Evolutionary conservation across 1,284 basidiomycete species (phyloP).

Genomic region (Malassezia sympodialis): DNA sequence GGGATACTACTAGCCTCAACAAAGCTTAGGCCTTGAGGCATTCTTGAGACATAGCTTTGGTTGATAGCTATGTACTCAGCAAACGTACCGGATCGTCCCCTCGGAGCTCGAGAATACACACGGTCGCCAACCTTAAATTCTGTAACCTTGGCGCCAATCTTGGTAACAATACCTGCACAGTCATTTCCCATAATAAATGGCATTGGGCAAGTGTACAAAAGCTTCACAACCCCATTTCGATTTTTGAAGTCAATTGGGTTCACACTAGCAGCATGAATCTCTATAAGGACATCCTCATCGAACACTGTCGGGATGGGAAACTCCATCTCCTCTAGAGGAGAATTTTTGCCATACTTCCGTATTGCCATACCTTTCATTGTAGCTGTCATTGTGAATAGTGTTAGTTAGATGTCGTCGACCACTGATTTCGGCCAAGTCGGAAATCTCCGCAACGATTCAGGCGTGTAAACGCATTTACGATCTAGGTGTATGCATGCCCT

Average conservation of each 20-base stretch:
- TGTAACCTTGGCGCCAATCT: neutral
- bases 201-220: neutral
- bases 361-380: neutral
- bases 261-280: constrained; percentile 1
- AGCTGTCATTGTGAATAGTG: neutral
- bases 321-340: neutral
- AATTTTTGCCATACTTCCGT: neutral
- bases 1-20: constrained; percentile 57
- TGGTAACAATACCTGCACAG: neutral
- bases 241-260: constrained; percentile 2
- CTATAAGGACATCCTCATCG: neutral
- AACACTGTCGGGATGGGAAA: neutral
- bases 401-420: neutral
- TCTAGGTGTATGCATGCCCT: neutral
- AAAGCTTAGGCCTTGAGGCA: constrained; percentile 59
- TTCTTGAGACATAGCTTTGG: constrained; percentile 53
- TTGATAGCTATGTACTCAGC: constrained; percentile 9
- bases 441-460: no score
- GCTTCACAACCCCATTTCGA: neutral
- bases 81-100: neutral
- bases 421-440: no score
- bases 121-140: neutral
- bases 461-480: neutral
- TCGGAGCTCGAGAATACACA: neutral
- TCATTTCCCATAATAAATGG: neutral